Percentiles rank a stretch among this genome's conserved stretches.
These are phyloP conservation scores for Extremus antarcticus DNA, from an alignment of 495 filamentous ascomycete species.

Conservation along the genomic window DNA sequence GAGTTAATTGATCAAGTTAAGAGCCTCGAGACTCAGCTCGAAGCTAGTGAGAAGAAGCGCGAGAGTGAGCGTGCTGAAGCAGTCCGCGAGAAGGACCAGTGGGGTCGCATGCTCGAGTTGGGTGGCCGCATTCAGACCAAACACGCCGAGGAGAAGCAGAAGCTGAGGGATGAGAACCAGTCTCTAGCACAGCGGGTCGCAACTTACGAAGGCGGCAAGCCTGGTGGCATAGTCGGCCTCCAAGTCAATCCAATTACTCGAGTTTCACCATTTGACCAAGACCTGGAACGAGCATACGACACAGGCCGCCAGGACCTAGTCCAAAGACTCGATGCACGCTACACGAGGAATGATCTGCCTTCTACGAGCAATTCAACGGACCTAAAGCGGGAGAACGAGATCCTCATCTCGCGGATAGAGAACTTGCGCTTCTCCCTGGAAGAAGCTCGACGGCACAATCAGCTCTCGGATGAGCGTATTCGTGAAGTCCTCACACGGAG, in stretches of 20 bases:
- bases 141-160: constrained; percentile 30
- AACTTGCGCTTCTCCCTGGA: neutral
- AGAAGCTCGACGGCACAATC: neutral
- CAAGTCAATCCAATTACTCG: neutral
- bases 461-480: neutral
- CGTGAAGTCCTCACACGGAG: neutral
- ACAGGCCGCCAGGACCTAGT: too few species aligned
- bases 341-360: too few species aligned
- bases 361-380: too few species aligned
- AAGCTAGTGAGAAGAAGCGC: constrained; percentile 32
- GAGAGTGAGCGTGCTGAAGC: constrained; percentile 30
- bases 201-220: neutral
- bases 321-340: too few species aligned
- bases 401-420: neutral
- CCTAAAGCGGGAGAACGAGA: neutral
- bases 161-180: constrained; percentile 30
- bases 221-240: too few species aligned
- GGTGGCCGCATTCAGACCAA: constrained; percentile 34
- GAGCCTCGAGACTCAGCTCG: constrained; percentile 32
- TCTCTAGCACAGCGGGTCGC: constrained; percentile 28
- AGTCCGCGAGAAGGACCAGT: constrained; percentile 34
- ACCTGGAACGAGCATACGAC: neutral
- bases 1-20: constrained; percentile 32
- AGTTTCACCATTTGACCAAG: neutral
- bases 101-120: constrained; percentile 38